Conservation (phyloP, 352 stramenopile species). For the Phytophthora melonis region DNA sequence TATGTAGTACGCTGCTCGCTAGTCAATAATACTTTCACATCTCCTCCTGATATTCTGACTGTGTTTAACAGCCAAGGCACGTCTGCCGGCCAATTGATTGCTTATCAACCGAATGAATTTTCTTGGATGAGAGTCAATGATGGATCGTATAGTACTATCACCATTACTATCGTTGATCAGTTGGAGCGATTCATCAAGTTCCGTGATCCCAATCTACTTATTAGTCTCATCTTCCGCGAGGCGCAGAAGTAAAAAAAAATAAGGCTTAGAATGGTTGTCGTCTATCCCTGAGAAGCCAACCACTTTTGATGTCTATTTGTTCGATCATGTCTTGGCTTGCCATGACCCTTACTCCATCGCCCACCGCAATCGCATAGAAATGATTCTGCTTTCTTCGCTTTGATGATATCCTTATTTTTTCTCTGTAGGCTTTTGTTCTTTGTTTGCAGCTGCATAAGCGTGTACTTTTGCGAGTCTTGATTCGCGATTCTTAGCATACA, state of each 20-base stretch:
- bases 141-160: neutral
- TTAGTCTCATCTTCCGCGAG: constrained; percentile 9
- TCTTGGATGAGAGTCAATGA: constrained; percentile 7
- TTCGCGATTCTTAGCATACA: neutral
- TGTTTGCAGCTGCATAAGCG: neutral
- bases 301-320: neutral
- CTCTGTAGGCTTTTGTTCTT: neutral
- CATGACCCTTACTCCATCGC: neutral
- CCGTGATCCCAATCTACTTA: neutral
- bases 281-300: no score
- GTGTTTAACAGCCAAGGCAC: neutral
- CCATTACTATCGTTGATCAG: constrained; percentile 14
- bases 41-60: constrained; percentile 1
- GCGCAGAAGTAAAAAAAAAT: constrained; percentile 1
- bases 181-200: constrained; percentile 10
- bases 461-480: neutral
- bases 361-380: neutral
- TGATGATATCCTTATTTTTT: neutral
- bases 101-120: neutral
- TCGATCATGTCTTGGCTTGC: neutral
- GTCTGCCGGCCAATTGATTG: neutral
- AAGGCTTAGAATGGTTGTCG: no score
- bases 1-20: constrained; percentile 20
- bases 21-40: constrained; percentile 4
- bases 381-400: neutral